Evolutionary conservation across 2,329 filamentous ascomycete species (phyloP).

Genomic region (Fusarium sp.): DNA sequence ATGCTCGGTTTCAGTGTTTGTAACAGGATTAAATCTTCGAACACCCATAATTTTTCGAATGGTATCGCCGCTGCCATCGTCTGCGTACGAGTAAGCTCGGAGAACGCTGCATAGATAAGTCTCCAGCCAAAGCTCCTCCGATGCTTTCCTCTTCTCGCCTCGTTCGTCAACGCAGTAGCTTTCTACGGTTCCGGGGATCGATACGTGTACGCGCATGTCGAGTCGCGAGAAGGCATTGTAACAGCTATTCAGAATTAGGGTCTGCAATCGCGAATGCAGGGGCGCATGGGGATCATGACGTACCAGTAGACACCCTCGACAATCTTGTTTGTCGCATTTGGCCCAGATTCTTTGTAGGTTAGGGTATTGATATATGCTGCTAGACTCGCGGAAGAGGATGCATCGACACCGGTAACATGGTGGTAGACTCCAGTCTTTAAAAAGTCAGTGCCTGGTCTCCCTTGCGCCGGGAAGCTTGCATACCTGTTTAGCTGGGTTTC

Average conservation of each 20-base stretch:
- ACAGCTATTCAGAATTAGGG: conserved; percentile 61
- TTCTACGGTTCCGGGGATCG: conserved; percentile 94
- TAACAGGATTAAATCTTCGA: conserved; percentile 95
- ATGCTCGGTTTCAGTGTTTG: conserved; percentile 97
- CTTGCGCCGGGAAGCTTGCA: conserved; percentile 23
- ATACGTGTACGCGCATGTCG: conserved; percentile 98
- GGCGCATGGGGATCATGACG: conserved; percentile 32
- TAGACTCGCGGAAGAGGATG: conserved; percentile 94
- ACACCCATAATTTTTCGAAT: conserved; percentile 99
- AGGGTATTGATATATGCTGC: conserved; percentile 98
- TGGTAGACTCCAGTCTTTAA: conserved; percentile 89
- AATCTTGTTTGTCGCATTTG: conserved; percentile 78
- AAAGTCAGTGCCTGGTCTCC: conserved; percentile 32
- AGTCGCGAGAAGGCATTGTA: conserved; percentile 99
- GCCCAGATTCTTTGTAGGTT: conserved; percentile 87
- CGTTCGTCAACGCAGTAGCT: conserved; percentile 98
- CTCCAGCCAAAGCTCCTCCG: conserved; percentile 95
- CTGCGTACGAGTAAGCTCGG: conserved; percentile 94
- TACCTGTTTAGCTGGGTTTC: conserved; percentile 67
- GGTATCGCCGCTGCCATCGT: conserved; percentile 91
- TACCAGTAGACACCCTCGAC: conserved; percentile 95
- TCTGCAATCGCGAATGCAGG: conserved; percentile 43
- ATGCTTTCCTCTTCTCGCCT: conserved; percentile 91
- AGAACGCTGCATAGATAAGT: conserved; percentile 96
- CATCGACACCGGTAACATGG: conserved; percentile 96